Percentiles rank a stretch among this genome's conserved stretches.
Evolutionary conservation across 108 stramenopile genomes (phyloP).

Genomic region (Aurantiochytrium sp.): DNA sequence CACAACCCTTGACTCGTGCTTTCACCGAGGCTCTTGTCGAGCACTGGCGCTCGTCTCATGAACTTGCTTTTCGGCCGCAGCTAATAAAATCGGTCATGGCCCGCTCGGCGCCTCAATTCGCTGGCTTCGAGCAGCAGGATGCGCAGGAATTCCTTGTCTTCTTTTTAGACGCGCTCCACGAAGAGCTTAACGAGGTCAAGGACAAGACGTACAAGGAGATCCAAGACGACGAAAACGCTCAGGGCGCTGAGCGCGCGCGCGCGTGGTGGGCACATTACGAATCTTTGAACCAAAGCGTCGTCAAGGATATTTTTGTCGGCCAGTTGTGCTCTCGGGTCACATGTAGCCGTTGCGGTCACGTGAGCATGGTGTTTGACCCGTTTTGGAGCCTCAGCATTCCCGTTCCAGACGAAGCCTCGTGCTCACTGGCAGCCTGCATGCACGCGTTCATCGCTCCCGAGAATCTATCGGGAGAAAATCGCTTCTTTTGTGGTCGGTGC

Average conservation of each 20-base stretch:
- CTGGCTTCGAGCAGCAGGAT: constrained; percentile 97
- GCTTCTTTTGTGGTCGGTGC: background rate
- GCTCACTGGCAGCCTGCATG: constrained; percentile 15
- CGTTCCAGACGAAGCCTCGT: background rate
- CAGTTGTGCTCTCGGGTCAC: constrained; percentile 34
- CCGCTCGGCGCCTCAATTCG: constrained; percentile 76
- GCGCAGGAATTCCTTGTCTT: constrained; percentile 93
- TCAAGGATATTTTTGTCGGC: constrained; percentile 41
- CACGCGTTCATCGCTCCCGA: constrained; percentile 11
- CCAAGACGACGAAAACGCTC: constrained; percentile 64
- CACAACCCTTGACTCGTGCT: background rate
- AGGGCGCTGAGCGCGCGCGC: constrained; percentile 67
- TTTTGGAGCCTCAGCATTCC: constrained; percentile 41
- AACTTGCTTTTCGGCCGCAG: constrained; percentile 64
- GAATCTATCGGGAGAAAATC: background rate
- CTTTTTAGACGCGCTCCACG: constrained; percentile 89
- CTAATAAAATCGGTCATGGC: constrained; percentile 75
- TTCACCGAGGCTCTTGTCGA: constrained; percentile 63
- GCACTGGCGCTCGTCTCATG: constrained; percentile 79
- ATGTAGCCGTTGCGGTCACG: constrained; percentile 31
- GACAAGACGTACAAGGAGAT: constrained; percentile 76
- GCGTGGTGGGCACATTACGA: constrained; percentile 72
- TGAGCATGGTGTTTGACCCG: constrained; percentile 36
- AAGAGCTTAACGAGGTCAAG: constrained; percentile 88
- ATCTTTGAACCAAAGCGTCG: constrained; percentile 14